These are phyloP conservation scores for Trametes punicea DNA, from an alignment of 768 basidiomycete genomes.

Conservation along the genomic window DNA sequence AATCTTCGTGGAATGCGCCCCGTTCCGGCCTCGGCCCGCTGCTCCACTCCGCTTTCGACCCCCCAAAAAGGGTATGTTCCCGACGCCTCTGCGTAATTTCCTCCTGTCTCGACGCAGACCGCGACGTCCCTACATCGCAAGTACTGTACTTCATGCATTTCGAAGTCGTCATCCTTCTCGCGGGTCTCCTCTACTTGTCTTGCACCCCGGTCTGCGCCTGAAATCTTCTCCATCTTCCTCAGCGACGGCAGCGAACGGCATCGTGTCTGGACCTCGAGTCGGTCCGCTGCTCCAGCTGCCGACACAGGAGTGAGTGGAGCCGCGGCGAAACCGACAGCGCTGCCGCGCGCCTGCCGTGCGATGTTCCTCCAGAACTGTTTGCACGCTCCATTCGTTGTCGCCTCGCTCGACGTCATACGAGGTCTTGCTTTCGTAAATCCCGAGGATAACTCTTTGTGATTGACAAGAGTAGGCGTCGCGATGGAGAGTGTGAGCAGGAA, in stretches of 20 bases:
- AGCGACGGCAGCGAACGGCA: background rate
- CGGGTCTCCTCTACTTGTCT: background rate
- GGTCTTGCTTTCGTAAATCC: too few species aligned
- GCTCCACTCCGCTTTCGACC: background rate
- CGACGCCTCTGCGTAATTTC: background rate
- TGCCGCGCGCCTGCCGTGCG: conserved; percentile 11
- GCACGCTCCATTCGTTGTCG: too few species aligned
- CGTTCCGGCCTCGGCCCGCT: background rate
- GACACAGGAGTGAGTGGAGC: conserved; percentile 2
- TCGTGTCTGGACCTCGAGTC: background rate
- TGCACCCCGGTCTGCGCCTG: too few species aligned
- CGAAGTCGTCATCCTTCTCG: too few species aligned
- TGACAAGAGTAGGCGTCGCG: too few species aligned
- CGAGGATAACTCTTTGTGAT: too few species aligned
- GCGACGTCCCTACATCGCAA: background rate
- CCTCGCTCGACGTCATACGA: too few species aligned
- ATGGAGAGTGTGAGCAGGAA: too few species aligned
- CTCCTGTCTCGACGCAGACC: background rate
- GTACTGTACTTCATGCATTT: too few species aligned
- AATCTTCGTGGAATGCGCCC: background rate
- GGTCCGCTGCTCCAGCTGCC: conserved; percentile 10
- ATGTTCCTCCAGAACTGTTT: conserved; percentile 2
- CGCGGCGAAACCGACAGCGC: background rate
- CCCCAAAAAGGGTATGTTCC: background rate
- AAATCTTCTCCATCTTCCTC: conserved; percentile 6